These are phyloP conservation scores for Huntiella moniliformis DNA, from an alignment of 2,329 filamentous ascomycete species.

Conservation along the genomic window DNA sequence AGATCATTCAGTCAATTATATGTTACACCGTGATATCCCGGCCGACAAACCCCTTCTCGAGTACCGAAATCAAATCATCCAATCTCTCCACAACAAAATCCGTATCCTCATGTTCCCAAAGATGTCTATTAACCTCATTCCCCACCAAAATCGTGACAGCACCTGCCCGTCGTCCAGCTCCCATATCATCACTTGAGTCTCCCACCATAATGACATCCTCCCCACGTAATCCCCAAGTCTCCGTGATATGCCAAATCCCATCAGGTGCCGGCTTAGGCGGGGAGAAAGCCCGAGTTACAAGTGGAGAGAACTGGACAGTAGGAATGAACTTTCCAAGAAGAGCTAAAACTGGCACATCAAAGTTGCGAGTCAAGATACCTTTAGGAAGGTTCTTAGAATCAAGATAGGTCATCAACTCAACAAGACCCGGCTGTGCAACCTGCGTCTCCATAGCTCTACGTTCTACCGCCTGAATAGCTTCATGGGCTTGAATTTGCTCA, in stretches of 20 bases:
- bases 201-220: slow-evolving; percentile 45
- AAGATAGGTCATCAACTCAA: slow-evolving; percentile 64
- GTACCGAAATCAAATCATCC: slow-evolving; percentile 56
- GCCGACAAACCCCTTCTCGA: slow-evolving; percentile 58
- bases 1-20: not conserved
- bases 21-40: not conserved
- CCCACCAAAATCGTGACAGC: slow-evolving; percentile 76
- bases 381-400: slow-evolving; percentile 48
- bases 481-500: slow-evolving; percentile 44
- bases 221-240: slow-evolving; percentile 48
- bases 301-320: slow-evolving; percentile 49
- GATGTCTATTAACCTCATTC: slow-evolving; percentile 58
- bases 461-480: slow-evolving; percentile 63
- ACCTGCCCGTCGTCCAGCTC: slow-evolving; percentile 63
- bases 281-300: slow-evolving; percentile 67
- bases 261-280: slow-evolving; percentile 79
- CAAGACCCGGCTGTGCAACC: slow-evolving; percentile 62
- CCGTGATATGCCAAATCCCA: slow-evolving; percentile 71
- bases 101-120: slow-evolving; percentile 55
- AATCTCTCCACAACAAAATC: slow-evolving; percentile 53
- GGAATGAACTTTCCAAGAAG: slow-evolving; percentile 58
- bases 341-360: slow-evolving; percentile 59
- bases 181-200: slow-evolving; percentile 84
- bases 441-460: slow-evolving; percentile 62
- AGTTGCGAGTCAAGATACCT: slow-evolving; percentile 88